Percentiles rank a stretch among this genome's conserved stretches.
Evolutionary conservation across 2,329 filamentous ascomycete genomes (phyloP).

Genomic region (Fusarium papillatum): DNA sequence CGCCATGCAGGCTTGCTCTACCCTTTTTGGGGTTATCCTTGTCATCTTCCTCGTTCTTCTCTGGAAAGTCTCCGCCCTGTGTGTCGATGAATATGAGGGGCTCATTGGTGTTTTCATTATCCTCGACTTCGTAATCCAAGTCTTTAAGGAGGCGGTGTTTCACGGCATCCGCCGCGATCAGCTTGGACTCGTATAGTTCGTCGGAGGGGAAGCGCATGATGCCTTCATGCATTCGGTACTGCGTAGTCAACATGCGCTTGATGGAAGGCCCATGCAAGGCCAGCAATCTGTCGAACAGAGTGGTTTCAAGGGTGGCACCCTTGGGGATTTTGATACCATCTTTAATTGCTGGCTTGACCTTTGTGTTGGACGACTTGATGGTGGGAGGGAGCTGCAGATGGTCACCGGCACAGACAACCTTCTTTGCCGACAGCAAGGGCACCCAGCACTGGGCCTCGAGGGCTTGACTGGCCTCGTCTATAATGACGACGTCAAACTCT

Average conservation of each 20-base stretch:
- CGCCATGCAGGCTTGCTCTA: constrained; percentile 60
- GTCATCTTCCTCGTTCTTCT: constrained; percentile 83
- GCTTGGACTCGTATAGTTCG: constrained; percentile 85
- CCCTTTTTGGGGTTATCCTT: constrained; percentile 59
- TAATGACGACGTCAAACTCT: constrained; percentile 92
- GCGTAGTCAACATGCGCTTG: constrained; percentile 95
- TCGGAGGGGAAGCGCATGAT: constrained; percentile 97
- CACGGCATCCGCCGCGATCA: constrained; percentile 86
- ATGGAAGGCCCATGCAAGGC: constrained; percentile 84
- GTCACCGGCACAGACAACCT: constrained; percentile 93
- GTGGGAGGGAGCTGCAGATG: constrained; percentile 95
- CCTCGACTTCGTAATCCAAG: constrained; percentile 81
- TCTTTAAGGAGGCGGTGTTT: constrained; percentile 81
- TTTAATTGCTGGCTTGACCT: constrained; percentile 55
- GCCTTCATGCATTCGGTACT: constrained; percentile 97
- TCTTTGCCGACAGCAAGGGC: constrained; percentile 82
- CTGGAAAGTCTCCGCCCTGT: constrained; percentile 92
- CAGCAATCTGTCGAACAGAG: constrained; percentile 91
- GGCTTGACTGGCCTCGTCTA: constrained; percentile 96
- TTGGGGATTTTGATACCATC: constrained; percentile 57
- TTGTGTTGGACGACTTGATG: constrained; percentile 82
- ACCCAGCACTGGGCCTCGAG: constrained; percentile 99
- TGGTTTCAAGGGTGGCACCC: constrained; percentile 82
- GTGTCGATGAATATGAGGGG: constrained; percentile 96
- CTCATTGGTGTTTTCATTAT: constrained; percentile 89